Conservation (phyloP, 1,284 basidiomycete species). For the Trichosporon inkin region DNA sequence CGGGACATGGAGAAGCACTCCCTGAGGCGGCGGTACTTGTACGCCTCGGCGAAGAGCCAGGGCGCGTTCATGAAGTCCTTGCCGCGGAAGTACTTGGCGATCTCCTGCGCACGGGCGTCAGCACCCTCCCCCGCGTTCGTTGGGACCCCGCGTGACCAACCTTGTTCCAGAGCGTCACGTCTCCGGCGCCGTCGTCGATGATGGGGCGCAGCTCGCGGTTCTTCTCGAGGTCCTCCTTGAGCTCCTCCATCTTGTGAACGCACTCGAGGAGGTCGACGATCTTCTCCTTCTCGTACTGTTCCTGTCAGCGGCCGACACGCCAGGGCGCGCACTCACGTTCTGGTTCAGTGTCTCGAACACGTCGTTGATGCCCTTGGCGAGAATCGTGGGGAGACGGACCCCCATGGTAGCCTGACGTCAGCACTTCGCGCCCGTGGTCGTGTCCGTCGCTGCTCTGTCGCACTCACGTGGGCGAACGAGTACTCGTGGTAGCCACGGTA, state of each 20-base stretch:
- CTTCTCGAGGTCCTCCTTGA: slow-evolving; percentile 74
- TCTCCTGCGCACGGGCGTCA: slow-evolving; percentile 55
- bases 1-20: slow-evolving; percentile 94
- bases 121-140: neutral
- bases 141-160: slow-evolving; percentile 35
- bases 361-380: slow-evolving; percentile 95
- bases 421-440: neutral
- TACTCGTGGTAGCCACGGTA: slow-evolving; percentile 94
- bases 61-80: slow-evolving; percentile 95
- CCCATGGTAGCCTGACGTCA: slow-evolving; percentile 72
- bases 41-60: slow-evolving; percentile 94
- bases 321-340: neutral
- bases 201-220: slow-evolving; percentile 79
- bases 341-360: slow-evolving; percentile 84
- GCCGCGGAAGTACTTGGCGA: slow-evolving; percentile 87
- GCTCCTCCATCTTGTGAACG: slow-evolving; percentile 76
- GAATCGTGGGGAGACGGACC: slow-evolving; percentile 85
- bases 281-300: slow-evolving; percentile 70
- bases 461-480: slow-evolving; percentile 72
- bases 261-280: slow-evolving; percentile 82
- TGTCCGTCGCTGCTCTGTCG: slow-evolving; percentile 1
- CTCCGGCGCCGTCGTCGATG: slow-evolving; percentile 87
- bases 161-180: slow-evolving; percentile 96
- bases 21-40: slow-evolving; percentile 93
- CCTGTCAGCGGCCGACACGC: neutral